Conservation (phyloP, 2,329 filamentous ascomycete genomes). For the Exophiala sp. region DNA sequence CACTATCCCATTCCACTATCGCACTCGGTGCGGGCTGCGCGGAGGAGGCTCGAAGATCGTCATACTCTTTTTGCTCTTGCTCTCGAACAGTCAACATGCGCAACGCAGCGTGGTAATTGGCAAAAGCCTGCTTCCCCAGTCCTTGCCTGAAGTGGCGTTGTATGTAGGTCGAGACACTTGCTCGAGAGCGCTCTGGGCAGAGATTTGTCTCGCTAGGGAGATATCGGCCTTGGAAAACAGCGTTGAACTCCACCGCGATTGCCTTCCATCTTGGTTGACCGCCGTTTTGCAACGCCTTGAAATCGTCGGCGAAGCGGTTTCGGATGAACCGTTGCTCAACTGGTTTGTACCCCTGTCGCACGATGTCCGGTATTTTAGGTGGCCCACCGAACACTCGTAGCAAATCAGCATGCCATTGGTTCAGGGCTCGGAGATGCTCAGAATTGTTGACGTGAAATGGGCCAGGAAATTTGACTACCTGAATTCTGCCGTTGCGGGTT, state of each 20-base stretch:
- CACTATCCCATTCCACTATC: not conserved
- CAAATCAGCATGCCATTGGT: constrained; percentile 8
- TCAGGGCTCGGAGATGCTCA: constrained; percentile 7
- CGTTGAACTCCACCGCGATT: constrained; percentile 2
- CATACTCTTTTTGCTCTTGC: not conserved
- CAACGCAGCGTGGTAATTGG: not conserved
- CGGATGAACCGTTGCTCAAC: constrained; percentile 1
- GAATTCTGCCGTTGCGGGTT: not conserved
- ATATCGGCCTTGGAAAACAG: constrained; percentile 3
- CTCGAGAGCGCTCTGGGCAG: not conserved
- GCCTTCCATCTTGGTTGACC: not conserved
- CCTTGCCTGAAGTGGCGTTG: not conserved
- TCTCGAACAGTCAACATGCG: not conserved
- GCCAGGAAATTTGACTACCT: not conserved
- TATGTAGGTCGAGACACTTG: not conserved
- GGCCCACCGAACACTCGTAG: not conserved
- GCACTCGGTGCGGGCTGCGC: too few species aligned
- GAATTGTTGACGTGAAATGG: constrained; percentile 1
- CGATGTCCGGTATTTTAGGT: not conserved
- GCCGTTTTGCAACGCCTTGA: not conserved
- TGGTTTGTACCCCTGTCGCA: not conserved
- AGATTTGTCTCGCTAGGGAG: not conserved
- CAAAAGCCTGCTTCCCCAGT: not conserved
- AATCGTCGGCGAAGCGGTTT: not conserved
- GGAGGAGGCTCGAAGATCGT: not conserved